Evolutionary conservation across 108 stramenopile genomes (phyloP).

Genomic region (Fistulifera pelliculosa): DNA sequence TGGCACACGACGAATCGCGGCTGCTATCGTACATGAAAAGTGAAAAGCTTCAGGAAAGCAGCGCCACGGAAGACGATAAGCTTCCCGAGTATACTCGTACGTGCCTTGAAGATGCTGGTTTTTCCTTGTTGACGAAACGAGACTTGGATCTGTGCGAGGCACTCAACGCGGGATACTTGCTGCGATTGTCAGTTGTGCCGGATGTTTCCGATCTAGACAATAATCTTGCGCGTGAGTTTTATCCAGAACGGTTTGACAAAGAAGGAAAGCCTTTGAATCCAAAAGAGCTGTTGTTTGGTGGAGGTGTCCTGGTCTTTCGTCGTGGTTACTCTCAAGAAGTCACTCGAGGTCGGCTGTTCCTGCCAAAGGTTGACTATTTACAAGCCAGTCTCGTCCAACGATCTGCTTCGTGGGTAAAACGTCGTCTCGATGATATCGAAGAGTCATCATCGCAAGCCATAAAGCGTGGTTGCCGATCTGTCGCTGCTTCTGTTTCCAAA

Average conservation of each 20-base stretch:
- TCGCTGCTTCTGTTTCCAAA: too few relatives aligned
- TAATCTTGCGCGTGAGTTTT: constrained; percentile 43
- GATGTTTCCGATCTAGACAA: constrained; percentile 50
- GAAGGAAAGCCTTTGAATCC: constrained; percentile 12
- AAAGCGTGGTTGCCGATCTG: too few relatives aligned
- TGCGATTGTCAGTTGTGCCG: constrained; percentile 59
- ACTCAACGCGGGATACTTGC: constrained; percentile 70
- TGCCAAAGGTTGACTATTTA: constrained; percentile 77
- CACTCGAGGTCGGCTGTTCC: constrained; percentile 52
- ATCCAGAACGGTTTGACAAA: constrained; percentile 42
- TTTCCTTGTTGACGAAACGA: constrained; percentile 45
- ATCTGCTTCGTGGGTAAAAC: constrained; percentile 37
- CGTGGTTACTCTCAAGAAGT: constrained; percentile 69
- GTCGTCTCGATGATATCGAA: constrained; percentile 19
- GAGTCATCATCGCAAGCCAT: too few relatives aligned
- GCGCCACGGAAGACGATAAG: constrained; percentile 18
- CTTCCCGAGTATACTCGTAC: constrained; percentile 34
- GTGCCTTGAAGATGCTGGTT: constrained; percentile 70
- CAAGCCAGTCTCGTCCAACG: constrained; percentile 72
- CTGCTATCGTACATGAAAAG: constrained; percentile 22
- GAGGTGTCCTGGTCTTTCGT: constrained; percentile 58
- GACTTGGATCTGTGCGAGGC: constrained; percentile 73
- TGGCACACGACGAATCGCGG: constrained; percentile 37
- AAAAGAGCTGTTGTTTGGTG: constrained; percentile 49
- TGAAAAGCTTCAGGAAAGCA: constrained; percentile 1